Base-by-base conservation (phyloP, 805 yeast genomes). In the Candida gorgasii region DNA sequence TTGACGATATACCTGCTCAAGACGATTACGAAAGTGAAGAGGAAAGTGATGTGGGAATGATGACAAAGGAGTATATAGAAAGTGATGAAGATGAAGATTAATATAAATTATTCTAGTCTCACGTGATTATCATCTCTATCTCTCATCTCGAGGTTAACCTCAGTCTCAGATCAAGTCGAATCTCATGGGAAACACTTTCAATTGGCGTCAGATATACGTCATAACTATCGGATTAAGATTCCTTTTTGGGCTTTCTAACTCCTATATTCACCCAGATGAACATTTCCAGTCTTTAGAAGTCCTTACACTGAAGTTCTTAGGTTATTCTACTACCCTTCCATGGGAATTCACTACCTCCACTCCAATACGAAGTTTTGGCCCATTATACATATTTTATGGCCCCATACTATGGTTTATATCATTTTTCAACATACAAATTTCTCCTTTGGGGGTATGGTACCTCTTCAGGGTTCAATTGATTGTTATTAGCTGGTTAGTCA, bases 241-340 rank as follows among this genome's bases (percentile, higher is more conserved):
- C 16, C 65, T 76, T 18, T 66, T 88, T 34, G 81, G 86, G 0
- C 58, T 86, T 1, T 79, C 84, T 42, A 75, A 84, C 22, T 87
- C 97, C 0, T 93, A 95, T 58, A 82, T 93, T 36, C 99, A 95
- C 52, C 99, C 99, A 0, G 99, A 93, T 69, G 99, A 93, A 65
- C 97, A 90, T 60, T 87, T 88, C 59, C 99, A 95, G 60, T 78
- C 83, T n/a, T 76, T 95, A 36, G 95, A 89, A 59, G 84, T 85
- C 0, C 55, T 92, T 17, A 72, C 82, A 9, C 58, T 62, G 53
- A 58, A 61, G 54, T 51, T 76, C 18, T 69, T 80, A 59, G 74
- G 68, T 59, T 44, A 62, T 69, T 19, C 69, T 63, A 58, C 64
- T 7, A 67, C 71, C 11, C 53, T 74, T 0, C 90, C 97, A 0